phyloP scores from a whole-genome alignment of 2,329 filamentous ascomycete species.

The Fusarium algeriense region DNA sequence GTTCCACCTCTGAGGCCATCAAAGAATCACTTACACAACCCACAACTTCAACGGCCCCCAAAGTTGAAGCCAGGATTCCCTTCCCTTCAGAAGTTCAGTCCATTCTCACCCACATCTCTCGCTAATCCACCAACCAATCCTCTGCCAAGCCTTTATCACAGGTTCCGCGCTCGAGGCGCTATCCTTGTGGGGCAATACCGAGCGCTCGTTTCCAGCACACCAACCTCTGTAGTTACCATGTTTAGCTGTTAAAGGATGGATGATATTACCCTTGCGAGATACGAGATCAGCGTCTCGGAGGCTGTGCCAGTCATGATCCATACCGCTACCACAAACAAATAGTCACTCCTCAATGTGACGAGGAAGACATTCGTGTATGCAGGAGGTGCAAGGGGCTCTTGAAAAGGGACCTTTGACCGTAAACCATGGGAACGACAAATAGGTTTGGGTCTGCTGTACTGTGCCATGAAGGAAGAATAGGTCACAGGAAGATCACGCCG shows the following conservation, averaged over 20 bases:
- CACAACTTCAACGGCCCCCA: neutral
- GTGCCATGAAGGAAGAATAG: neutral
- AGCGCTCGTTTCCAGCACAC: constrained; percentile 6
- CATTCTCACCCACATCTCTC: constrained; percentile 1
- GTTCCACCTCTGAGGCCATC: constrained; percentile 3
- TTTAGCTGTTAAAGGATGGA: constrained; percentile 9
- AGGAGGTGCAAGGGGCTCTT: constrained; percentile 13
- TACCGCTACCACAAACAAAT: neutral
- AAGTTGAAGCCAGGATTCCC: neutral
- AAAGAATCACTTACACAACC: constrained; percentile 2
- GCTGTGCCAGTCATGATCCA: neutral
- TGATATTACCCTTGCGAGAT: constrained; percentile 12
- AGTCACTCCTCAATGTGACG: neutral
- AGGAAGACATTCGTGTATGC: constrained; percentile 12
- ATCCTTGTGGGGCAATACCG: neutral
- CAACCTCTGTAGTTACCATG: neutral
- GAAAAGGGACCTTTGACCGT: constrained; percentile 8
- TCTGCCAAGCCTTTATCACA: constrained; percentile 11
- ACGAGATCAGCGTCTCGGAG: constrained; percentile 11
- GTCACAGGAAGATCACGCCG: constrained; percentile 6
- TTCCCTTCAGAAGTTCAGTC: neutral
- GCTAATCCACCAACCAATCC: constrained; percentile 11
- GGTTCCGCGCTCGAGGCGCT: neutral
- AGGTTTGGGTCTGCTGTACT: neutral
- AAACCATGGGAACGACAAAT: constrained; percentile 10